Evolutionary conservation across 371 early-diverging fungal species (phyloP).

Genomic region (Mucor lusitanicus): DNA sequence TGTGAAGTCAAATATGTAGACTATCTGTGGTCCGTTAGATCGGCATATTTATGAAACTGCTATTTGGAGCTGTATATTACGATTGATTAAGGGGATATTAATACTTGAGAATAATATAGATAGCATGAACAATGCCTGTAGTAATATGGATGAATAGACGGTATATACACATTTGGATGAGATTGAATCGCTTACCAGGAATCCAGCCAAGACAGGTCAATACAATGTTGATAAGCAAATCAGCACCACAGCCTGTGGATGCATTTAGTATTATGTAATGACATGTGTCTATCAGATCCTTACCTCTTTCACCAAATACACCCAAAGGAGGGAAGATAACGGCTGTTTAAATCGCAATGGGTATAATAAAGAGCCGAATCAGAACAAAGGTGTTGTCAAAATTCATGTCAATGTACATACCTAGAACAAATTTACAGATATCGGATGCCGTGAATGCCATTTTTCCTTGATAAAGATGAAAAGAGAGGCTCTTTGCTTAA

Average conservation of each 20-base stretch:
- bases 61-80: not conserved
- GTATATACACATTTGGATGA: not conserved
- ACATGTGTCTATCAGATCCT: not conserved
- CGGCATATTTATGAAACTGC: conserved; percentile 1
- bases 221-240: conserved; percentile 78
- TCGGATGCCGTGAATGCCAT: conserved; percentile 50
- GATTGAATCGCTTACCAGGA: conserved; percentile 63
- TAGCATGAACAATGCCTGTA: conserved; percentile 23
- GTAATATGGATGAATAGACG: not conserved
- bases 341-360: conserved; percentile 5
- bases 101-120: conserved; percentile 37
- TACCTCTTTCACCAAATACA: conserved; percentile 67
- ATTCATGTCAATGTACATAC: conserved; percentile 15
- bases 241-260: conserved; percentile 57
- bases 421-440: conserved; percentile 42
- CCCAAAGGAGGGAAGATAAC: conserved; percentile 63
- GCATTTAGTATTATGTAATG: not conserved
- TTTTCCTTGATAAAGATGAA: not conserved
- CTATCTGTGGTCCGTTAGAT: not conserved
- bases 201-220: conserved; percentile 80
- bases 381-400: not conserved
- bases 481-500: no score
- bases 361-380: not conserved
- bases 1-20: not conserved
- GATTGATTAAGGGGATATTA: not conserved